Percentiles rank a stretch among this genome's conserved stretches.
Conservation (phyloP, 148 eudicot species). For the Diospyros kaki region DNA sequence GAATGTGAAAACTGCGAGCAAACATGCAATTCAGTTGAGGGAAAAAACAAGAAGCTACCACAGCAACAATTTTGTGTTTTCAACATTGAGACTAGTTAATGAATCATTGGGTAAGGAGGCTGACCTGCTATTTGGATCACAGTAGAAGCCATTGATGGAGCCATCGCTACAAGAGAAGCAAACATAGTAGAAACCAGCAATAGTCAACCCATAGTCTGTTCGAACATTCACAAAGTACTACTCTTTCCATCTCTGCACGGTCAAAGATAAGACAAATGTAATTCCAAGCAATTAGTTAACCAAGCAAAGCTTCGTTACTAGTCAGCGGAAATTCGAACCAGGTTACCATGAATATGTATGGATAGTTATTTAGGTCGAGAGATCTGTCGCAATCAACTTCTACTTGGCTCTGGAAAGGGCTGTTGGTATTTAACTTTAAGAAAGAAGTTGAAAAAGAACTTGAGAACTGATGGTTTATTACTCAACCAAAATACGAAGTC, state of each 20-base stretch:
- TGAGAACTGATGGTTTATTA: too few species aligned
- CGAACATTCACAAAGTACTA: slow-evolving; percentile 95
- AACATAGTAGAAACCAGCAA: slow-evolving; percentile 95
- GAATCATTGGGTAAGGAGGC: not conserved
- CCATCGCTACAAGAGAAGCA: slow-evolving; percentile 97
- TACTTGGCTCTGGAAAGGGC: slow-evolving; percentile 68
- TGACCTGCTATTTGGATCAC: slow-evolving; percentile 97
- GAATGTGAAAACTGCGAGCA: not conserved
- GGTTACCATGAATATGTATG: slow-evolving; percentile 76
- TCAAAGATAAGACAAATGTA: not conserved
- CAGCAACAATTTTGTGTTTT: too few species aligned
- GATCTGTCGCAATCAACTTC: slow-evolving; percentile 86
- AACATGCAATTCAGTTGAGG: not conserved
- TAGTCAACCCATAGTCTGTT: slow-evolving; percentile 90
- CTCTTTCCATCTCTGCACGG: slow-evolving; percentile 95
- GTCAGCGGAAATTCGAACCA: not conserved
- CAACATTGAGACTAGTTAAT: too few species aligned
- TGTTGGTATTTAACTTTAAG: too few species aligned
- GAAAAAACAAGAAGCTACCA: too few species aligned
- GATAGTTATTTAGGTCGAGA: slow-evolving; percentile 78
- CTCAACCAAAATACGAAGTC: too few species aligned
- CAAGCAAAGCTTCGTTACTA: not conserved
- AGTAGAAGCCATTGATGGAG: slow-evolving; percentile 87
- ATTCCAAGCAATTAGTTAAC: not conserved
- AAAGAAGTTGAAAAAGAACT: too few species aligned